Base-by-base conservation (phyloP, 495 filamentous ascomycete species). In the Aspergillus nanangensis region DNA sequence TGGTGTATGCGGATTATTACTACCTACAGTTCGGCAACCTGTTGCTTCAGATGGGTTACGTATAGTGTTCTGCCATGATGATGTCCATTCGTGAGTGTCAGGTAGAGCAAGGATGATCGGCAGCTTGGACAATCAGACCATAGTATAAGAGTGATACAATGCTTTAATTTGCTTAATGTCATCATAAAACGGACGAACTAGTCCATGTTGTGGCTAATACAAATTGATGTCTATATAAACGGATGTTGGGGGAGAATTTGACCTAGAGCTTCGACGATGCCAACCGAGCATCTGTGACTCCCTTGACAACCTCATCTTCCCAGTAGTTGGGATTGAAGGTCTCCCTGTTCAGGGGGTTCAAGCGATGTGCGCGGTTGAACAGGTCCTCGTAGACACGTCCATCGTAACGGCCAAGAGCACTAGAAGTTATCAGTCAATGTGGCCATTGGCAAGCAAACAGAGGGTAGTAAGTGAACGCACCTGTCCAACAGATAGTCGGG, bases 301-400 rank as follows among this genome's bases (percentile, higher is more conserved):
- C 73, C 48, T 66, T 67, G n/a, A 75, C 56, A 51, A 76, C 68
- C 51, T 76, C 71, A 41, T 73, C 71, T 33, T 67, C 68, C 69
- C 62, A 67, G 54, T 71, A 75, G 51, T 74, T 61, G 3, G 62
- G 63, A 46, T 76, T 74, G 51, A 75, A 71, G 0, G 69, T 75
- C 13, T 67, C 53, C 47, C 48, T 45, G 43, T 75, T 75, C 42
- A 77, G 49, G 3, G 72, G 71, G 46, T 77, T 75, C 44, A 70
- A 44, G 20, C 68, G 55, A 55, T 77, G 72, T 3, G 70, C 71
- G 4, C 66, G 49, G 31, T 72, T 63, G 48, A 61, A 75, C 18
- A 77, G 51, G 41, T 77, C 71, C 45, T 75, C 72, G 45, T 77
- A 77, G 7, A 75, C 72, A 22, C 61, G 66, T 1, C 73, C 73